A percentile compares a stretch with the other conserved stretches of the same genome.
These are phyloP conservation scores for Salix arbutifolia DNA, from an alignment of 345 rosid species.

Conservation along the genomic window DNA sequence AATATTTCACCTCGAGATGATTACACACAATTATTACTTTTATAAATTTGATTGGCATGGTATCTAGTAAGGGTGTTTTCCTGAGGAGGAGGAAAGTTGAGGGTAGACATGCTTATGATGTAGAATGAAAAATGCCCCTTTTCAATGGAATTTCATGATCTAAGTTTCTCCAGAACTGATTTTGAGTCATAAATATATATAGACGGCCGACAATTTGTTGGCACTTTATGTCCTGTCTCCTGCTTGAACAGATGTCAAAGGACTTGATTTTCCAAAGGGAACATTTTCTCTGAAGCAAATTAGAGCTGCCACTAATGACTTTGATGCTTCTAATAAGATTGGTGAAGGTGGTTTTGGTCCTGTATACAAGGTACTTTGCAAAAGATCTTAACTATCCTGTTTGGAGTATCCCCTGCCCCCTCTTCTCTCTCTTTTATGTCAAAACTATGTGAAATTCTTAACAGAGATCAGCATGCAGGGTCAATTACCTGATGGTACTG, in stretches of 20 bases:
- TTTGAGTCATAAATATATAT: background rate
- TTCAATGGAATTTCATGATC: background rate
- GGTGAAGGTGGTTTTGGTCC: conserved; percentile 79
- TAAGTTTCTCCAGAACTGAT: background rate
- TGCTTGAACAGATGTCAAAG: conserved; percentile 33
- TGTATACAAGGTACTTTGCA: conserved; percentile 48
- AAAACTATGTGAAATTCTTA: background rate
- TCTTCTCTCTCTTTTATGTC: background rate
- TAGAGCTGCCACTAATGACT: conserved; percentile 48
- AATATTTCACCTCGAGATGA: background rate
- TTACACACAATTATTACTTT: background rate
- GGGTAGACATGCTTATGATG: background rate
- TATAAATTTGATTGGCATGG: too few relatives aligned
- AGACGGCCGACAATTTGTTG: background rate
- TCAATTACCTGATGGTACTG: conserved; percentile 41
- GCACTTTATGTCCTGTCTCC: background rate
- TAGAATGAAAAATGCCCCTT: background rate
- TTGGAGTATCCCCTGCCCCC: background rate
- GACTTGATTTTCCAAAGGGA: conserved; percentile 37
- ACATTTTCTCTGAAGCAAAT: conserved; percentile 50
- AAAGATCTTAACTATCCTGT: background rate
- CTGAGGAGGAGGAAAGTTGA: background rate
- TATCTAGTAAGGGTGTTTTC: background rate
- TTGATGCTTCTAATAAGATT: conserved; percentile 45
- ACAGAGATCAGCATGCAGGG: conserved; percentile 32